phyloP scores from a whole-genome alignment of 2,329 filamentous ascomycete genomes.

The Dothistroma septosporum region DNA sequence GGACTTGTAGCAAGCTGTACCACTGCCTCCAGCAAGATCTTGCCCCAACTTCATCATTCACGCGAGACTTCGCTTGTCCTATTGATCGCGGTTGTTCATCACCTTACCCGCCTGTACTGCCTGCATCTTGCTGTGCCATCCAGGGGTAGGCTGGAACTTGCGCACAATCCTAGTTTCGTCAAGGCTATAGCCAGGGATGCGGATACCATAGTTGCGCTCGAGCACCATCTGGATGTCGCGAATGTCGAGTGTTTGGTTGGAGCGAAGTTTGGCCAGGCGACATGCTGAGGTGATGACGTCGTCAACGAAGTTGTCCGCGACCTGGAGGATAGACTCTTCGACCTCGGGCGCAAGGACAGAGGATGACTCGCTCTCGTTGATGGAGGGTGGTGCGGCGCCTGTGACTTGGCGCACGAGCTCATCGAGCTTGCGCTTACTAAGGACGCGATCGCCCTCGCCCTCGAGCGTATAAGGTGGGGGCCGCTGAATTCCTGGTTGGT shows the following conservation, averaged over 20 bases:
- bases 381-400: constrained; percentile 64
- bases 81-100: constrained; percentile 32
- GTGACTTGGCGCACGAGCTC: constrained; percentile 92
- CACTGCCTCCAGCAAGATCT: not conserved
- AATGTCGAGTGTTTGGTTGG: constrained; percentile 82
- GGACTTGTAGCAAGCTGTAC: not conserved
- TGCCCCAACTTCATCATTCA: not conserved
- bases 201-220: constrained; percentile 66
- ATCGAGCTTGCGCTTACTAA: constrained; percentile 98
- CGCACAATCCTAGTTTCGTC: constrained; percentile 92
- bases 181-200: constrained; percentile 87
- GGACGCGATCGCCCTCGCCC: constrained; percentile 82
- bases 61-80: not conserved
- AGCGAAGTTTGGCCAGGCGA: constrained; percentile 86
- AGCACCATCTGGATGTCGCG: constrained; percentile 55
- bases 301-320: constrained; percentile 94
- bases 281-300: constrained; percentile 83
- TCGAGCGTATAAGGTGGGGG: constrained; percentile 82
- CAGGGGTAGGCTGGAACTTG: constrained; percentile 81
- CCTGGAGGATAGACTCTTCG: constrained; percentile 87
- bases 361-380: constrained; percentile 54
- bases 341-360: constrained; percentile 81
- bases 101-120: constrained; percentile 91
- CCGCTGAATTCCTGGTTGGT: constrained; percentile 78
- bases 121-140: constrained; percentile 96